Percentiles rank a stretch among this genome's conserved stretches.
Conservation (phyloP, 768 basidiomycete genomes). For the Strobilomyces echinocephalus region DNA sequence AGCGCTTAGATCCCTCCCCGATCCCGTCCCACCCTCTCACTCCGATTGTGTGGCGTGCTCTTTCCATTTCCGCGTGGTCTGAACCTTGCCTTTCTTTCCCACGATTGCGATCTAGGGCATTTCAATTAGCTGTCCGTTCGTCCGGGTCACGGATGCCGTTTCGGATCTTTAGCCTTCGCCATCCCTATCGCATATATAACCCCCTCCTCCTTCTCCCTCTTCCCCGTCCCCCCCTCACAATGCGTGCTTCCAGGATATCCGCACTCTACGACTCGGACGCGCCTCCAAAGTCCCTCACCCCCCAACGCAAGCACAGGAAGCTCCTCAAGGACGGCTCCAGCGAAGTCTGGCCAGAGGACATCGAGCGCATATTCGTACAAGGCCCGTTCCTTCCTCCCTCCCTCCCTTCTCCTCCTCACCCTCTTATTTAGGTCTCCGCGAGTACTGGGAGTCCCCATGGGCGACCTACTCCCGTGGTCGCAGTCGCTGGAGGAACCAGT, state of each 20-base stretch:
- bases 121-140: conserved; percentile 30
- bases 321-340: conserved; percentile 74
- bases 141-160: conserved; percentile 24
- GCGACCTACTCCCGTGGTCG: conserved; percentile 76
- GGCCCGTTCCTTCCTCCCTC: conserved; percentile 35
- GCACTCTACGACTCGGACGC: conserved; percentile 18
- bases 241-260: conserved; percentile 25
- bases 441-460: conserved; percentile 79
- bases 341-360: conserved; percentile 79
- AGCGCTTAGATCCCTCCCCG: conserved; percentile 24
- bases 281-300: conserved; percentile 40
- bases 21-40: conserved; percentile 26
- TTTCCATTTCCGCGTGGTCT: conserved; percentile 42
- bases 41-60: conserved; percentile 45
- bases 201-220: conserved; percentile 8
- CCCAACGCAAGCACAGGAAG: conserved; percentile 78
- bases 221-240: conserved; percentile 9
- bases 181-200: conserved; percentile 30
- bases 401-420: conserved; percentile 2
- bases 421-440: conserved; percentile 51
- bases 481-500: conserved; percentile 80
- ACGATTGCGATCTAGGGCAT: conserved; percentile 33
- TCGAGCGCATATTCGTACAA: conserved; percentile 75
- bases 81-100: conserved; percentile 22
- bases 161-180: conserved; percentile 47